Percentiles rank a stretch among this genome's conserved stretches.
Conservation (phyloP, 164 flowering plant species). For the Piper betle region DNA sequence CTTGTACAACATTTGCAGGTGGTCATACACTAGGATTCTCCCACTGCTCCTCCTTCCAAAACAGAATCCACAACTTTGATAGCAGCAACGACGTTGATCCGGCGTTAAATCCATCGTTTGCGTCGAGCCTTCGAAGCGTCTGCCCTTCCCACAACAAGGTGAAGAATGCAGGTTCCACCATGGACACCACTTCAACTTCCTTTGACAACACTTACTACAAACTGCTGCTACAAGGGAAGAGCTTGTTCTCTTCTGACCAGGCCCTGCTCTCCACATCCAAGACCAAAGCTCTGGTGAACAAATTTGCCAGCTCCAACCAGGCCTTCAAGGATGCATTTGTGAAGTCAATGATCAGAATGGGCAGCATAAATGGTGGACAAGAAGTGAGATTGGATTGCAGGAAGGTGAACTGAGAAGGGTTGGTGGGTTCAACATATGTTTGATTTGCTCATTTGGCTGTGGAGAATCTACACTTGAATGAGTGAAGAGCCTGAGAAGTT, state of each 20-base stretch:
- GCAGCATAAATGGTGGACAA: constrained; percentile 45
- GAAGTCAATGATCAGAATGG: constrained; percentile 74
- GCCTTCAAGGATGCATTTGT: constrained; percentile 52
- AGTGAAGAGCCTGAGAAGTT: background rate
- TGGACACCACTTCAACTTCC: constrained; percentile 31
- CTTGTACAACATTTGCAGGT: constrained; percentile 23
- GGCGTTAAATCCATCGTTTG: constrained; percentile 38
- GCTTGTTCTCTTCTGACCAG: constrained; percentile 68
- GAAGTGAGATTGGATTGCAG: constrained; percentile 60
- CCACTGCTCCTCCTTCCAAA: constrained; percentile 77
- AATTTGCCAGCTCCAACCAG: constrained; percentile 35
- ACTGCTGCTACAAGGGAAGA: constrained; percentile 42
- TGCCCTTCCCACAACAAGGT: constrained; percentile 53
- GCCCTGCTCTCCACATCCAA: constrained; percentile 30
- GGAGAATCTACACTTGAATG: background rate
- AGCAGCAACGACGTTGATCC: constrained; percentile 47
- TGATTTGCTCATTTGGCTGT: background rate
- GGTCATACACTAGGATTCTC: constrained; percentile 84
- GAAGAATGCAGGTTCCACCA: constrained; percentile 41
- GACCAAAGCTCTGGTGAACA: constrained; percentile 37
- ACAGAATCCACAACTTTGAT: constrained; percentile 68
- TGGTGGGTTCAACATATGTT: too few species aligned
- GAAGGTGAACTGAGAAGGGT: constrained; percentile 15
- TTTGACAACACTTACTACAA: constrained; percentile 71
- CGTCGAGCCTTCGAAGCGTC: constrained; percentile 28